These are phyloP conservation scores for Luffa acutangula DNA, from an alignment of 306 rosid species.

Conservation along the genomic window DNA sequence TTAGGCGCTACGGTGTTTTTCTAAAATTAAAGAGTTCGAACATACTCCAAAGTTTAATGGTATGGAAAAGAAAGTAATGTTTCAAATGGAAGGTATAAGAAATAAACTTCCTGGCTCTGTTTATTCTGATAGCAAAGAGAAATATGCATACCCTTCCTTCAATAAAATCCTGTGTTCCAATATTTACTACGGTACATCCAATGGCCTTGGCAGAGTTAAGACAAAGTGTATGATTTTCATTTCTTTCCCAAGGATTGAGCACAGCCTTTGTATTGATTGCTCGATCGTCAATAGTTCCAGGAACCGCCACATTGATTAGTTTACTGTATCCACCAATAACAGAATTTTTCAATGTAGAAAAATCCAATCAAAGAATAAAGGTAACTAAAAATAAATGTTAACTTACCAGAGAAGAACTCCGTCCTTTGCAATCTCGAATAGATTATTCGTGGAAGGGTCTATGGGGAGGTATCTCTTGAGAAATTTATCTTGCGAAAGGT, in stretches of 20 bases:
- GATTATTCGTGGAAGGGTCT: constrained; percentile 78
- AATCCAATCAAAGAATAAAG: not conserved
- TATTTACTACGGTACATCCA: constrained; percentile 94
- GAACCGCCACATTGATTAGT: constrained; percentile 94
- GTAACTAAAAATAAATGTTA: not conserved
- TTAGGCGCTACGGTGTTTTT: not conserved
- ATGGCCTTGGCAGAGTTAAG: constrained; percentile 99
- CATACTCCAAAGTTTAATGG: not conserved
- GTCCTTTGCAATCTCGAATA: constrained; percentile 78
- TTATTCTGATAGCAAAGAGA: constrained; percentile 13
- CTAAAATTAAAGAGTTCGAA: not conserved
- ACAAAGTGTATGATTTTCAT: constrained; percentile 92
- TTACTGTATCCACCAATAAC: constrained; percentile 47
- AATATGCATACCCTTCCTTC: constrained; percentile 83
- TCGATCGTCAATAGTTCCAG: constrained; percentile 88
- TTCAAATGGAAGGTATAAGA: not conserved
- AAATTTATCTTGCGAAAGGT: constrained; percentile 72
- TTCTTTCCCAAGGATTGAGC: constrained; percentile 98
- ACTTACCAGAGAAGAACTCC: constrained; percentile 91
- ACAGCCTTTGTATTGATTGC: constrained; percentile 78
- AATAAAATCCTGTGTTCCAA: constrained; percentile 93
- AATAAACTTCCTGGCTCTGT: not conserved
- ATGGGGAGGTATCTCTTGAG: constrained; percentile 72
- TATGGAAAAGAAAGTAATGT: not conserved
- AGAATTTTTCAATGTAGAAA: not conserved